These are phyloP conservation scores for Wickerhamiella parazyma DNA, from an alignment of 805 yeast genomes.

Conservation along the genomic window DNA sequence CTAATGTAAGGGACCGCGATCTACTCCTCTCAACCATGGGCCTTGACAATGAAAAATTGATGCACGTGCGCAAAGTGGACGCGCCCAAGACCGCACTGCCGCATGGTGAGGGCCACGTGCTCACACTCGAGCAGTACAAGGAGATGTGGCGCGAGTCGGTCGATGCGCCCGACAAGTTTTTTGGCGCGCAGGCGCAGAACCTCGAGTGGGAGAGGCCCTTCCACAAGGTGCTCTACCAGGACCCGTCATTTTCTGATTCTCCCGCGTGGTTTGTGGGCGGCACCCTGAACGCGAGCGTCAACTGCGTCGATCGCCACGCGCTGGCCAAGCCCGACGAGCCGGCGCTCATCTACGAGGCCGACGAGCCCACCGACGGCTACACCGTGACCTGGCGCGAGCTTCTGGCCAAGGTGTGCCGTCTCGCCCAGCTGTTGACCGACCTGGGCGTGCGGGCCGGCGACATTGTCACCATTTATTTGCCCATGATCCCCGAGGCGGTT, in stretches of 20 bases:
- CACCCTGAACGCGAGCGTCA: slow-evolving; percentile 81
- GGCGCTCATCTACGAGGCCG: slow-evolving; percentile 76
- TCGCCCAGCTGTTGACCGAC: slow-evolving; percentile 68
- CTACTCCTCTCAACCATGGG: slow-evolving; percentile 7
- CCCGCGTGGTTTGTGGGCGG: slow-evolving; percentile 92
- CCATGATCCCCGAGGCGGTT: slow-evolving; percentile 96
- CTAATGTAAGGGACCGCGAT: no score
- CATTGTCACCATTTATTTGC: slow-evolving; percentile 89
- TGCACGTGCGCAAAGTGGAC: slow-evolving; percentile 19
- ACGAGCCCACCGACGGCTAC: slow-evolving; percentile 63
- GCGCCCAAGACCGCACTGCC: slow-evolving; percentile 21
- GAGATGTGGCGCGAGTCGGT: slow-evolving; percentile 61
- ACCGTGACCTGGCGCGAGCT: slow-evolving; percentile 76
- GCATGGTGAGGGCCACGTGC: slow-evolving; percentile 29
- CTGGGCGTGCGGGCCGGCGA: slow-evolving; percentile 93
- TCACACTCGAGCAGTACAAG: slow-evolving; percentile 53
- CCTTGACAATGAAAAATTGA: slow-evolving; percentile 21
- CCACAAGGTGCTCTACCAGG: slow-evolving; percentile 33
- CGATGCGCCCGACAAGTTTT: slow-evolving; percentile 65
- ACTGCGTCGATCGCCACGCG: slow-evolving; percentile 94
- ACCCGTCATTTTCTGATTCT: slow-evolving; percentile 22
- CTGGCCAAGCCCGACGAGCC: slow-evolving; percentile 65
- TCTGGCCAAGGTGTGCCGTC: slow-evolving; percentile 66
- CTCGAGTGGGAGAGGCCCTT: slow-evolving; percentile 74
- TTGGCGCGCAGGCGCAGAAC: slow-evolving; percentile 59